Conservation (phyloP, 768 basidiomycete genomes). For the Leccinellum rugosiceps region DNA sequence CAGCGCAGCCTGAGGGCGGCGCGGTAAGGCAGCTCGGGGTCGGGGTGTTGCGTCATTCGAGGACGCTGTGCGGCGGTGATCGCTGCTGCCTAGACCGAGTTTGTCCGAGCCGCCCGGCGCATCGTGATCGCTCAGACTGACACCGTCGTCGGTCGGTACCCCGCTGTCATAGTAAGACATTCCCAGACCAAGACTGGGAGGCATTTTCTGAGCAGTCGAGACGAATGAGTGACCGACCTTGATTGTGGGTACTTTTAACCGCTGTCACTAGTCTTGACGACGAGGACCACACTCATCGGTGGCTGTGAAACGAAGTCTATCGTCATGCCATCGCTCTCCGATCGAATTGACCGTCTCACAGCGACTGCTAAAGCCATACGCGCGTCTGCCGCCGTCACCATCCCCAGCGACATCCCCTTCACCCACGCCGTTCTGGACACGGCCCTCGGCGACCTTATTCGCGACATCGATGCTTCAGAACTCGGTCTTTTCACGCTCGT, state of each 20-base stretch:
- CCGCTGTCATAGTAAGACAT: conserved; percentile 18
- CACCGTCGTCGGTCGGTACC: not conserved
- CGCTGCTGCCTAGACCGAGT: conserved; percentile 7
- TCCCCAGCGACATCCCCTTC: conserved; percentile 40
- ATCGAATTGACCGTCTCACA: conserved; percentile 66
- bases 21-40: conserved; percentile 35
- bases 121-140: conserved; percentile 7
- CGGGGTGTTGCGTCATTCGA: conserved; percentile 52
- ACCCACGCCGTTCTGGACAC: conserved; percentile 62
- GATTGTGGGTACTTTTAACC: conserved; percentile 3
- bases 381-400: conserved; percentile 37
- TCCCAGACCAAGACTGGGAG: conserved; percentile 17
- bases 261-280: conserved; percentile 4
- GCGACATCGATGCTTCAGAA: conserved; percentile 75
- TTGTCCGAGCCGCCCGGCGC: conserved; percentile 5
- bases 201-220: conserved; percentile 17
- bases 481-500: conserved; percentile 72
- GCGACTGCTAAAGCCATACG: conserved; percentile 51
- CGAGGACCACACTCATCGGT: conserved; percentile 1
- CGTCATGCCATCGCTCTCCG: conserved; percentile 54
- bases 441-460: conserved; percentile 70
- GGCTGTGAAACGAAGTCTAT: conserved; percentile 17
- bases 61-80: conserved; percentile 34
- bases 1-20: conserved; percentile 9
- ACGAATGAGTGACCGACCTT: conserved; percentile 17